Conservation (phyloP, 2,329 filamentous ascomycete species). For the Colletotrichum sp. region DNA sequence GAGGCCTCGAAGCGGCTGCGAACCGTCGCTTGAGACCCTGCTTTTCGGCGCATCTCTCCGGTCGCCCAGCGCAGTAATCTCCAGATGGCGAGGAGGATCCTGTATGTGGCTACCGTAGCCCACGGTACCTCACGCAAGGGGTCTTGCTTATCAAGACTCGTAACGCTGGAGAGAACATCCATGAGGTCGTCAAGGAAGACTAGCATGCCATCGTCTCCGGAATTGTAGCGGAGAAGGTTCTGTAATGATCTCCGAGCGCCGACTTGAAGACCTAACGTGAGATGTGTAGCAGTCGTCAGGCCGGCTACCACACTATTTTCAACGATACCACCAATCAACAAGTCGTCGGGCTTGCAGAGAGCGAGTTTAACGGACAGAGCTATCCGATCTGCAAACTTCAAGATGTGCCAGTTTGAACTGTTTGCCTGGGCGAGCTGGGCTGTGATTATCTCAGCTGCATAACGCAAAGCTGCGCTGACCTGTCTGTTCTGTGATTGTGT, state of each 20-base stretch:
- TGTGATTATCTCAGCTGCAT: slow-evolving; percentile 24
- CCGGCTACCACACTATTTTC: slow-evolving; percentile 34
- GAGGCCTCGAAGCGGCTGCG: slow-evolving; percentile 25
- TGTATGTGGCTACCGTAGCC: slow-evolving; percentile 30
- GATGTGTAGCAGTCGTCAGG: slow-evolving; percentile 33
- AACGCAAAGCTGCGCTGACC: slow-evolving; percentile 27
- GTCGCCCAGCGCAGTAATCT: slow-evolving; percentile 29
- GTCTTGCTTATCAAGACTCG: not conserved
- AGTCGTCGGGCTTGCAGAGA: slow-evolving; percentile 35
- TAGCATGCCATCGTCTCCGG: slow-evolving; percentile 30
- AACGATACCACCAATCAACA: slow-evolving; percentile 37
- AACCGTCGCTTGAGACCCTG: slow-evolving; percentile 19
- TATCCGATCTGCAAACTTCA: slow-evolving; percentile 31
- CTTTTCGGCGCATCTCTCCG: slow-evolving; percentile 26
- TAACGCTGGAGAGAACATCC: slow-evolving; percentile 20
- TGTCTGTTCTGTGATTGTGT: slow-evolving; percentile 35
- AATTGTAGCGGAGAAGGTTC: slow-evolving; percentile 23
- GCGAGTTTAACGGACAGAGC: slow-evolving; percentile 29
- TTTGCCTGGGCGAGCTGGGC: not conserved
- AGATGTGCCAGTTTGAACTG: slow-evolving; percentile 24
- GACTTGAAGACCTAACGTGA: slow-evolving; percentile 29
- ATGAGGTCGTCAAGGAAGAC: slow-evolving; percentile 32
- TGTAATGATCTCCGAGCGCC: slow-evolving; percentile 30
- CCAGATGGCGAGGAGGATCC: slow-evolving; percentile 34
- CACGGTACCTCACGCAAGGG: slow-evolving; percentile 31